A percentile compares a stretch with the other conserved stretches of the same genome.
Evolutionary conservation across 2,329 filamentous ascomycete genomes (phyloP).

Genomic region (Periconia sp.): DNA sequence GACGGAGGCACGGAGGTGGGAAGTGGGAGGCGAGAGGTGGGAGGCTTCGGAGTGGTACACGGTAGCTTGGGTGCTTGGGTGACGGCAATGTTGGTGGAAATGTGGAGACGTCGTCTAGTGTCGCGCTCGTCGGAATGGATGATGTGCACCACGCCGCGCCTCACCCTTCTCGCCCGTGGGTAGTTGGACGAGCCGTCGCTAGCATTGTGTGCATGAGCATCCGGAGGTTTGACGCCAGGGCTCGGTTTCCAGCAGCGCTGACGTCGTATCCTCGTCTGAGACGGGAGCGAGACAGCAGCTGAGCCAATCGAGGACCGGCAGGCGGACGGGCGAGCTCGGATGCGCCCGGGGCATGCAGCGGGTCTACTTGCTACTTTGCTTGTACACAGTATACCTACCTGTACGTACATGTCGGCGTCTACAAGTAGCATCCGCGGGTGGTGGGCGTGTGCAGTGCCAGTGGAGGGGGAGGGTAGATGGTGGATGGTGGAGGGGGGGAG

Average conservation of each 20-base stretch:
- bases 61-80: too few relatives aligned
- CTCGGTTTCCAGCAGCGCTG: constrained; percentile 24
- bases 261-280: constrained; percentile 34
- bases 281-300: constrained; percentile 38
- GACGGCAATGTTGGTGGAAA: too few relatives aligned
- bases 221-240: constrained; percentile 33
- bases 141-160: constrained; percentile 34
- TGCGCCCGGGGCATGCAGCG: too few relatives aligned
- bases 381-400: too few relatives aligned
- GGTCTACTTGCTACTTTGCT: too few relatives aligned
- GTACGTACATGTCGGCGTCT: too few relatives aligned
- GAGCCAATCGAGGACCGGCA: constrained; percentile 26
- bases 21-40: background rate
- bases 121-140: too few relatives aligned
- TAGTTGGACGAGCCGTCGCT: constrained; percentile 7
- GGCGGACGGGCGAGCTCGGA: background rate
- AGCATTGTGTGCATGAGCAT: constrained; percentile 30
- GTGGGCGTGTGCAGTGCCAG: too few relatives aligned
- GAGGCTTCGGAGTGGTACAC: too few relatives aligned
- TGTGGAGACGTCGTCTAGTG: constrained; percentile 12
- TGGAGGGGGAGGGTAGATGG: too few relatives aligned
- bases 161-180: constrained; percentile 17
- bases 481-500: too few relatives aligned
- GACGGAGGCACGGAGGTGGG: background rate
- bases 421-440: too few relatives aligned